Conservation (phyloP, 1,139 yeast genomes). For the Nakaseomyces nivariensis region DNA sequence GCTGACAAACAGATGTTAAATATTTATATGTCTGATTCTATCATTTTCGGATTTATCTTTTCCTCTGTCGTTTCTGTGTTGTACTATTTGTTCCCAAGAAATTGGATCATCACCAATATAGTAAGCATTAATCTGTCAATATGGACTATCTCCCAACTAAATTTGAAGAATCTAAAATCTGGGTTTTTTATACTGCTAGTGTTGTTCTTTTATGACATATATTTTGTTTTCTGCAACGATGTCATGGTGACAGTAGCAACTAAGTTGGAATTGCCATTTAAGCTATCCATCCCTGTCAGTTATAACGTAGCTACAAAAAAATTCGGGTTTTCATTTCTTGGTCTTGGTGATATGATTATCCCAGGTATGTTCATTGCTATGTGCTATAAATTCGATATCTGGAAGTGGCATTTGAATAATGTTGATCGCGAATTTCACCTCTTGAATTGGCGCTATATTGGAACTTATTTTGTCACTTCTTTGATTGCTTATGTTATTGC, state of each 20-base stretch:
- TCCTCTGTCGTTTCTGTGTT: slow-evolving; percentile 5
- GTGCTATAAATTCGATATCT: slow-evolving; percentile 22
- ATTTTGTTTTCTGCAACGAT: slow-evolving; percentile 54
- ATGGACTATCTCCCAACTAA: slow-evolving; percentile 15
- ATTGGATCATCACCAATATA: slow-evolving; percentile 17
- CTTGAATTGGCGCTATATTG: slow-evolving; percentile 14
- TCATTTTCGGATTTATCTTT: slow-evolving; percentile 7
- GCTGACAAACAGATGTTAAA: slow-evolving; percentile 39
- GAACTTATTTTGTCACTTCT: slow-evolving; percentile 14
- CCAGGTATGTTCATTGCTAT: slow-evolving; percentile 21
- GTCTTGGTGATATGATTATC: slow-evolving; percentile 38
- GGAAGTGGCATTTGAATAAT: slow-evolving; percentile 19
- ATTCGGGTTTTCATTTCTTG: slow-evolving; percentile 31
- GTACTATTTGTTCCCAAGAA: slow-evolving; percentile 8
- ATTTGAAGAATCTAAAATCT: slow-evolving; percentile 36
- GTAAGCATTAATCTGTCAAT: slow-evolving; percentile 17
- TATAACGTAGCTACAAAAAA: slow-evolving; percentile 7
- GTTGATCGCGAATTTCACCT: slow-evolving; percentile 19
- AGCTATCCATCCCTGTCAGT: slow-evolving; percentile 15
- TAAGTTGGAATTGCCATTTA: slow-evolving; percentile 41
- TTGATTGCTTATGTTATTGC: slow-evolving; percentile 36
- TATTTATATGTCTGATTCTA: slow-evolving; percentile 14
- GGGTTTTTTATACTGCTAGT: slow-evolving; percentile 39
- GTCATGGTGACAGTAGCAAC: slow-evolving; percentile 58
- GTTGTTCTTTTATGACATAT: slow-evolving; percentile 53